Base-by-base conservation (phyloP, 2,329 filamentous ascomycete species). In the Neopestalotiopsis sp. region DNA sequence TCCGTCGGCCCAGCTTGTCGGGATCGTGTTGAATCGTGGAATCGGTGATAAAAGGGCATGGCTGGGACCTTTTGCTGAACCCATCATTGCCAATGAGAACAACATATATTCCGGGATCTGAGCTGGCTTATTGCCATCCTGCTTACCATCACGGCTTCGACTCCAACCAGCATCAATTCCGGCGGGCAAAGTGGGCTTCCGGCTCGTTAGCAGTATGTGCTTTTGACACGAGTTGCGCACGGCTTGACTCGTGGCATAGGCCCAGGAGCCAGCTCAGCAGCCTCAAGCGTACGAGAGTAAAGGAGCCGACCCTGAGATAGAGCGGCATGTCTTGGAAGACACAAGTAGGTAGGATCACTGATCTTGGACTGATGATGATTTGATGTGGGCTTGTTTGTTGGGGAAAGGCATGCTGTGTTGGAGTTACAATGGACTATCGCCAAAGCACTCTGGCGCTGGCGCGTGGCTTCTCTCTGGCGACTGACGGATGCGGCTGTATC, bases 401-500 rank as follows among this genome's bases (percentile, higher is more conserved):
- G 14, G 7, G 34, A 7, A 7, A 17, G 45, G 5, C 45, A 17
- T 53, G 45, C 45, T 38, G 6, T 38, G 34, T 38, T 53, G 45
- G 45, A 53, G 45, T 14, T 28, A 28, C 24, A 28, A 14, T n/a
- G 45, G 34, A 53, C 45, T 53, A 53, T 53, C 6, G 45, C 45
- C 45, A 53, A 53, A 53, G 45, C 45, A 17, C 17, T 7, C 17
- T 53, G 45, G 45, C 45, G 45, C 13, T 53, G 45, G 45, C 45
- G 45, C 24, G 32, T 34, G 57, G 32, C 24, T 17, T 30, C 57
- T 61, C 57, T n/a, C 24, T n/a, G 28, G 10, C 24, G 57, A 61
- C 24, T 61, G 57, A 61, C 32, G 30, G 14, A 61, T 61, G 57
- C 57, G 57, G 32, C 57, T 61, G 57, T 61, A 34, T 14, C 14